Base-by-base conservation (phyloP, 2,329 filamentous ascomycete genomes). In the Myrmaecium sp. region DNA sequence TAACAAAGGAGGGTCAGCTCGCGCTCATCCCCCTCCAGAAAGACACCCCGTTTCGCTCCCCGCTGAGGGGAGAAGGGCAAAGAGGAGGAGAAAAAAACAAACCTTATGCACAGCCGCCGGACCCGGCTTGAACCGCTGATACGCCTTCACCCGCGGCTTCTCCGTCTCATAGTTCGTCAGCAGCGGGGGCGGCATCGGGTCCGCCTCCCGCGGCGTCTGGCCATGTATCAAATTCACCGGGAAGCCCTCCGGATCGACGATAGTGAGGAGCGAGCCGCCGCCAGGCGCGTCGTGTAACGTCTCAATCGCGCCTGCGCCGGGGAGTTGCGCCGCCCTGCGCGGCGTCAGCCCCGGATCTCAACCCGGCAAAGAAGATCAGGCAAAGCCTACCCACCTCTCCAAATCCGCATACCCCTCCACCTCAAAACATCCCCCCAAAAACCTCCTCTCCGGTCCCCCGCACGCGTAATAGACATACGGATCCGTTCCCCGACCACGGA, bases 401-500 rank as follows among this genome's bases (percentile, higher is more conserved):
- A n/a, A n/a, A n/a, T n/a, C n/a, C n/a, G n/a, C n/a, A n/a, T n/a
- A n/a, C n/a, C n/a, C n/a, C n/a, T n/a, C n/a, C n/a, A n/a, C n/a
- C n/a, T n/a, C n/a, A n/a, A n/a, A n/a, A n/a, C n/a, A n/a, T n/a
- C n/a, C 68, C 68, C 6, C 55, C 55, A 38, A 71, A 73, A 22
- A 52, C 49, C 31, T 60, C 27, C 6, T 42, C 43, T 55, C 45
- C 25, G 47, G 40, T 4, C 57, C 51, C 28, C 50, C 51, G 30
- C 51, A 50, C 26, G 64, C 55, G 33, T 60, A 64, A 14, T 70
- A 51, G 4, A 67, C 46, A 39, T 63, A 69, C 2, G 66, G 64
- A 35, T 70, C 65, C 4, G 46, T 47, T n/a, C 68, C 66, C 38
- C 69, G 70, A 13, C 68, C 68, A 14, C 64, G 57, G 39, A 62